Evolutionary conservation across 2,329 filamentous ascomycete genomes (phyloP), one percentile per base, ranked within the genome.

Genomic region (Calonectria honghensis): DNA sequence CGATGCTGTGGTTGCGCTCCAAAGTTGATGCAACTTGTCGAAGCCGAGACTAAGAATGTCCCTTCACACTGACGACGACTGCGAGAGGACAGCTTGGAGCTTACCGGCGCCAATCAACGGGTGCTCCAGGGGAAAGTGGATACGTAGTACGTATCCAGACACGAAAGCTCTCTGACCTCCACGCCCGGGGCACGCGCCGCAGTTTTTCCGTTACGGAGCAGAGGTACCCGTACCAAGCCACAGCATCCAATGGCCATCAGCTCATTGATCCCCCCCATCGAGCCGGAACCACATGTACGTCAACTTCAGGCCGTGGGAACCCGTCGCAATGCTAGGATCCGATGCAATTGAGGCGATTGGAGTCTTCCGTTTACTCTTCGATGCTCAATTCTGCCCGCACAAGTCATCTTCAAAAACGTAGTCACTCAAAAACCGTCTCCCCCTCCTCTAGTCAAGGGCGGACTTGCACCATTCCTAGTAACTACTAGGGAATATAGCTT

Each of bases 31-130:
- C 81, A 83, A 79, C 81, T 82, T 82, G 79, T 79, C 77, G 75
- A 79, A 80, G 74, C 78, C 77, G 77, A 78, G 73, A 79, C 75
- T 63, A 74, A 77, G 78, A 77, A 76, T 77, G 73, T 80, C 59
- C 78, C 79, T 75, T 80, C 72, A 77, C 48, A 54, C 68, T 64
- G 57, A 77, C 77, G 70, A 68, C 69, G 67, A 75, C 68, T 20
- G 70, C 72, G 79, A 82, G 83, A 87, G 85, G 86, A 87, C 85
- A 87, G 85, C 85, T 87, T 87, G 85, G 85, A 87, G 85, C 85
- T 87, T 86, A 78, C 75, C 70, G 70, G 68, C 75, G 72, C 64
- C 73, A 77, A 73, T 73, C 67, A 73, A 50, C 20, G 51, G 31
- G 31, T 59, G 51, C 32, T 20, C 76, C 69, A 76, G 74, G 76